These are phyloP conservation scores for Umbelopsis sp. DNA, from an alignment of 192 early-diverging fungal genomes.

Conservation along the genomic window DNA sequence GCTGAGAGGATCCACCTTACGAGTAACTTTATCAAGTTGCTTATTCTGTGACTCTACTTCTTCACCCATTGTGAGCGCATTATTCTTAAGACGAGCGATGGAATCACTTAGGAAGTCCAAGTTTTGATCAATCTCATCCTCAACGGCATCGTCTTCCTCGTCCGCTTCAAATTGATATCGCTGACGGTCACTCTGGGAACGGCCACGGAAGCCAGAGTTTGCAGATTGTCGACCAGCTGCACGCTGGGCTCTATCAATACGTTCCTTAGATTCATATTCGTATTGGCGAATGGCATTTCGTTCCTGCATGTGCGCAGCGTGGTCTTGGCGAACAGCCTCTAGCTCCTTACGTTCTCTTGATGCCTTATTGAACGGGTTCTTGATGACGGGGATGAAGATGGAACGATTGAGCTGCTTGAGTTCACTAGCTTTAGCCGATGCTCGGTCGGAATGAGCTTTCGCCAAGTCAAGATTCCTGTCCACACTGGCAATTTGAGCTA, in stretches of 20 bases:
- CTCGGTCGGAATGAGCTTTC: constrained; percentile 58
- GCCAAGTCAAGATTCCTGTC: constrained; percentile 70
- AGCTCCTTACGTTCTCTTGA: constrained; percentile 63
- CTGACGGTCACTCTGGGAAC: constrained; percentile 52
- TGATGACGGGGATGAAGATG: constrained; percentile 70
- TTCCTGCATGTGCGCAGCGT: constrained; percentile 52
- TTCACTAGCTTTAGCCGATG: constrained; percentile 54
- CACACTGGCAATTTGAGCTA: constrained; percentile 49
- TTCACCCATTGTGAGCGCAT: constrained; percentile 56
- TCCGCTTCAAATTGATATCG: constrained; percentile 71
- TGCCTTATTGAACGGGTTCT: constrained; percentile 69
- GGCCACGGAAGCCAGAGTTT: constrained; percentile 50
- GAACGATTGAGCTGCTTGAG: constrained; percentile 73
- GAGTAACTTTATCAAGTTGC: constrained; percentile 49
- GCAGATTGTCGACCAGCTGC: constrained; percentile 31
- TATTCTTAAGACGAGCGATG: constrained; percentile 58
- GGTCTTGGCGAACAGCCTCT: constrained; percentile 49
- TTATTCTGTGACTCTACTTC: constrained; percentile 69
- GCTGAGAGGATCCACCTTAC: constrained; percentile 54
- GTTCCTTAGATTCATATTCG: constrained; percentile 61
- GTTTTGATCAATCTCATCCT: constrained; percentile 72
- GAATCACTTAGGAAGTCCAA: constrained; percentile 59
- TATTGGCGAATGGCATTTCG: constrained; percentile 56
- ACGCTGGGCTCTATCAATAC: constrained; percentile 54
- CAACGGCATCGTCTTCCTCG: constrained; percentile 65